A percentile compares a stretch with the other conserved stretches of the same genome.
phyloP scores from a whole-genome alignment of 768 basidiomycete genomes.

The Termitomyces sp. region DNA sequence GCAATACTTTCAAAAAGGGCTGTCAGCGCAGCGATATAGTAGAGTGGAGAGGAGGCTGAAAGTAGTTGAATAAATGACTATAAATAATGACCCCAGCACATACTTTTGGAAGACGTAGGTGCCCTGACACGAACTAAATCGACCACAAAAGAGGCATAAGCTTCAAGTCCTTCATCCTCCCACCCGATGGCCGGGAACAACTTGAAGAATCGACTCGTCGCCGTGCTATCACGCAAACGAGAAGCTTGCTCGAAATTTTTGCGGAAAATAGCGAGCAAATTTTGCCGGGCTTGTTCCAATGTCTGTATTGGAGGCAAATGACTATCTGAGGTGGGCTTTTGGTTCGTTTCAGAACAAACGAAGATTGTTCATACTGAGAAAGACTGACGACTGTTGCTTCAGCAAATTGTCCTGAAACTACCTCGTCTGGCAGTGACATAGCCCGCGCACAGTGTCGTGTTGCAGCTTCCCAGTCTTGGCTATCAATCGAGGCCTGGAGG shows the following conservation, averaged over 20 bases:
- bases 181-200: slow-evolving; percentile 95
- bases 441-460: slow-evolving; percentile 87
- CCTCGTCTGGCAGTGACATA: slow-evolving; percentile 74
- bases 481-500: slow-evolving; percentile 71
- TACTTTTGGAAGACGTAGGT: slow-evolving; percentile 81
- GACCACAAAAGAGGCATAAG: slow-evolving; percentile 90
- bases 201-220: slow-evolving; percentile 93
- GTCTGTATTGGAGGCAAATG: slow-evolving; percentile 85
- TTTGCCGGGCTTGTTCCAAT: slow-evolving; percentile 66
- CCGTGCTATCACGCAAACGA: slow-evolving; percentile 72
- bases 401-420: slow-evolving; percentile 82
- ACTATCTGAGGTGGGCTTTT: slow-evolving; percentile 84
- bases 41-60: slow-evolving; percentile 85
- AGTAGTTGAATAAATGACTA: slow-evolving; percentile 5
- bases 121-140: slow-evolving; percentile 79
- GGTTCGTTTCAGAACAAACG: slow-evolving; percentile 1
- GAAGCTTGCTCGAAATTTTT: slow-evolving; percentile 83
- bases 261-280: slow-evolving; percentile 72
- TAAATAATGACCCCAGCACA: slow-evolving; percentile 9
- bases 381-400: slow-evolving; percentile 76
- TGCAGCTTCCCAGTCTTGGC: slow-evolving; percentile 94
- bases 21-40: slow-evolving; percentile 87
- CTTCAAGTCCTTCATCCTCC: slow-evolving; percentile 86
- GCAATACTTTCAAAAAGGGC: slow-evolving; percentile 94
- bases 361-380: background rate